Evolutionary conservation across 2,329 filamentous ascomycete species (phyloP).

Genomic region (Aspergillus sp.): DNA sequence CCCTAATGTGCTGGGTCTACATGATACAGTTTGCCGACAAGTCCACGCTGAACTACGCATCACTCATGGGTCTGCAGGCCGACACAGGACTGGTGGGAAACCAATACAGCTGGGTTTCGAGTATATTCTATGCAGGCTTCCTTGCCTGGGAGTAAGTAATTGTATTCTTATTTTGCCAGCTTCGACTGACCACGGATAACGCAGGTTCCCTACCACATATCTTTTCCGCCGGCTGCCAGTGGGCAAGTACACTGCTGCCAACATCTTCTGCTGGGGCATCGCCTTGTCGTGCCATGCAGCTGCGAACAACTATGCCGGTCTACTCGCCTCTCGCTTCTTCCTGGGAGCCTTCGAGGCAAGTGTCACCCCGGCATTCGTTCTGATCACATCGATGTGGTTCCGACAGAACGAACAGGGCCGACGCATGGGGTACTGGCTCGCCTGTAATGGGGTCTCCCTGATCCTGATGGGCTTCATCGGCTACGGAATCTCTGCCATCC

Average conservation of each 20-base stretch:
- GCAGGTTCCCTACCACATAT: conserved; percentile 45
- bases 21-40: conserved; percentile 8
- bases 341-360: conserved; percentile 18
- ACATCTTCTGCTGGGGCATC: conserved; percentile 22
- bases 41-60: conserved; percentile 15
- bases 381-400: conserved; percentile 18
- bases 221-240: conserved; percentile 50
- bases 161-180: no score
- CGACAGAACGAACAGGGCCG: conserved; percentile 13
- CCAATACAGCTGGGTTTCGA: conserved; percentile 50
- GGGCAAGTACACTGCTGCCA: conserved; percentile 49
- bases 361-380: conserved; percentile 13
- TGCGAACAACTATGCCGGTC: conserved; percentile 18
- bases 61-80: conserved; percentile 20
- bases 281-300: conserved; percentile 17
- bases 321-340: conserved; percentile 21
- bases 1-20: conserved; percentile 7
- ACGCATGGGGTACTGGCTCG: conserved; percentile 17
- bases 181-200: background rate
- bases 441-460: conserved; percentile 17
- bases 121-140: conserved; percentile 37
- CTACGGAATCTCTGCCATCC: conserved; percentile 14
- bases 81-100: conserved; percentile 39
- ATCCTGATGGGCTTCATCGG: conserved; percentile 8
- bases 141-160: conserved; percentile 45